Conservation (phyloP, 768 basidiomycete genomes). For the Scleroderma bovista region DNA sequence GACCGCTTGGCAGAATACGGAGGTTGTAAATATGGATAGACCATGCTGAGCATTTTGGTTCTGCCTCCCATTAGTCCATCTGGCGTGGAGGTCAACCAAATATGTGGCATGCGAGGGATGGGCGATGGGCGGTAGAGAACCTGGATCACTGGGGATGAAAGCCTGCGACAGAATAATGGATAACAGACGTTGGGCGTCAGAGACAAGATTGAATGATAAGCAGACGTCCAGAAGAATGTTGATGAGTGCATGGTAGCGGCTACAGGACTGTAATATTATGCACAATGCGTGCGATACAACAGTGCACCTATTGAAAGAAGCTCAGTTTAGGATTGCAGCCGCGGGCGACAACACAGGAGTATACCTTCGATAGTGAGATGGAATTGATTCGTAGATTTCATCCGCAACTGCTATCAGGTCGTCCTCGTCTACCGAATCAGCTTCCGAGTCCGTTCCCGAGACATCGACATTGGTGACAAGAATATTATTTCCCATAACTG, state of each 20-base stretch:
- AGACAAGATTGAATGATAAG: constrained; percentile 36
- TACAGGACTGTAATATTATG: constrained; percentile 40
- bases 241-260: constrained; percentile 45
- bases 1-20: constrained; percentile 20
- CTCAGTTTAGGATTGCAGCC: constrained; percentile 9
- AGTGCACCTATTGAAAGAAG: constrained; percentile 33
- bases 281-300: constrained; percentile 49
- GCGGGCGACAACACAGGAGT: neutral
- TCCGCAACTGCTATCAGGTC: constrained; percentile 24
- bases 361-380: constrained; percentile 48
- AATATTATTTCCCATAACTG: constrained; percentile 42
- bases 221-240: constrained; percentile 47
- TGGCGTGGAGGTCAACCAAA: constrained; percentile 39
- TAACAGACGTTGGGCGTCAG: constrained; percentile 42
- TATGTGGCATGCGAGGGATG: constrained; percentile 44
- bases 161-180: constrained; percentile 36
- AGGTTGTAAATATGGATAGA: constrained; percentile 19
- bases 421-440: constrained; percentile 20
- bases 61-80: constrained; percentile 31
- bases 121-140: constrained; percentile 28
- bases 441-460: constrained; percentile 13
- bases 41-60: neutral
- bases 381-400: constrained; percentile 48
- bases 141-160: constrained; percentile 22
- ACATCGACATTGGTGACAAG: constrained; percentile 18